Percentiles rank a stretch among this genome's conserved stretches.
phyloP scores from a whole-genome alignment of 345 rosid genomes.

The Brassica juncea region DNA sequence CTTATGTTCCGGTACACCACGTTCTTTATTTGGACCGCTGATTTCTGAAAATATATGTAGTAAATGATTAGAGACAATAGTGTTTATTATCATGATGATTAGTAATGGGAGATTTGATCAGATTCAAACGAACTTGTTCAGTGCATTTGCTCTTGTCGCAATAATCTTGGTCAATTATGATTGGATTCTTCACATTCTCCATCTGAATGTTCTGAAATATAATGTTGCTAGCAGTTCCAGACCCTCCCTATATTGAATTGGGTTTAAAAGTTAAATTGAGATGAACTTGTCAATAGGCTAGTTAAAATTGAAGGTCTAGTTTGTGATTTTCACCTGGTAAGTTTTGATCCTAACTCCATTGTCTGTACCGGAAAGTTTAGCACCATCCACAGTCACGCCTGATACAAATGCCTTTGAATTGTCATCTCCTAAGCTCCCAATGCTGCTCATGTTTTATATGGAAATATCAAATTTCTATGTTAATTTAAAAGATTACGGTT shows the following conservation, averaged over 20 bases:
- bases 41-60: slow-evolving; percentile 45
- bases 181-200: slow-evolving; percentile 74
- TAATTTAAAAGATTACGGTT: background rate
- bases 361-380: slow-evolving; percentile 59
- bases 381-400: slow-evolving; percentile 63
- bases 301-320: background rate
- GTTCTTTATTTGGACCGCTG: slow-evolving; percentile 68
- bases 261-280: background rate
- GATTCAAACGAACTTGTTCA: slow-evolving; percentile 46
- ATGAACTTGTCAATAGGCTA: background rate
- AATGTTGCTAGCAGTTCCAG: slow-evolving; percentile 75
- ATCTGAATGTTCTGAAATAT: slow-evolving; percentile 68
- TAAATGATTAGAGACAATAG: slow-evolving; percentile 4
- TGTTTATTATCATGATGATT: background rate
- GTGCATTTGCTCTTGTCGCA: slow-evolving; percentile 77
- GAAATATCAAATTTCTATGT: background rate
- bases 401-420: slow-evolving; percentile 65
- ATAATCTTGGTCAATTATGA: slow-evolving; percentile 78
- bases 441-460: slow-evolving; percentile 43
- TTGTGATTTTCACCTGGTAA: slow-evolving; percentile 58
- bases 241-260: slow-evolving; percentile 63
- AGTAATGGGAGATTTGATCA: background rate
- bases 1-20: slow-evolving; percentile 69
- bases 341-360: slow-evolving; percentile 95
- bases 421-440: slow-evolving; percentile 74